phyloP scores from a whole-genome alignment of 2,329 filamentous ascomycete genomes.

The Penicillium sp. region DNA sequence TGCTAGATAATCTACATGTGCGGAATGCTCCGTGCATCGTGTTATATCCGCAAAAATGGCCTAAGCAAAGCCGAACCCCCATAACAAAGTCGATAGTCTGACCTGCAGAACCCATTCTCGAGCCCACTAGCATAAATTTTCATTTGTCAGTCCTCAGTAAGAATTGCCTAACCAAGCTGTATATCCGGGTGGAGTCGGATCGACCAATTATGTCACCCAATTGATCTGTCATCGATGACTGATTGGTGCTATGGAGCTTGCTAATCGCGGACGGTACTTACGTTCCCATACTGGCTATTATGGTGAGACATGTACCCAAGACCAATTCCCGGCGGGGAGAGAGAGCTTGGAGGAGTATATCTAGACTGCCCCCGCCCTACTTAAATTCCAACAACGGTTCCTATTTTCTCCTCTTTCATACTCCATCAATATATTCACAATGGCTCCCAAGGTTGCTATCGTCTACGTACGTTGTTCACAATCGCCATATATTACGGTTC shows the following conservation, averaged over 20 bases:
- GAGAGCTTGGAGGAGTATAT: slow-evolving; percentile 4
- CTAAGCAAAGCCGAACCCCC: background rate
- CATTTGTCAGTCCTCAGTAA: slow-evolving; percentile 41
- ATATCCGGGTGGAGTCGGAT: slow-evolving; percentile 13
- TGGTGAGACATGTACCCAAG: slow-evolving; percentile 4
- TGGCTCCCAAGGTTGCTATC: slow-evolving; percentile 92
- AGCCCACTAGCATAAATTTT: background rate
- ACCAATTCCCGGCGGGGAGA: slow-evolving; percentile 3
- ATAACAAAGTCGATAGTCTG: background rate
- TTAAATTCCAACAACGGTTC: background rate
- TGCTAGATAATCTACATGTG: background rate
- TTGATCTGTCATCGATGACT: slow-evolving; percentile 32
- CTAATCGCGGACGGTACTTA: slow-evolving; percentile 13
- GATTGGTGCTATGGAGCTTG: slow-evolving; percentile 18
- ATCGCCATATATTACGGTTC: slow-evolving; percentile 11
- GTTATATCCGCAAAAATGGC: background rate
- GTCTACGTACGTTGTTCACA: slow-evolving; percentile 67
- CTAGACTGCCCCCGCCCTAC: slow-evolving; percentile 10
- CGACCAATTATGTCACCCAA: slow-evolving; percentile 13
- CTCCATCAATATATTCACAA: slow-evolving; percentile 47
- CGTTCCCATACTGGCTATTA: background rate
- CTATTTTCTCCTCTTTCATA: background rate
- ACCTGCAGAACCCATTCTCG: background rate
- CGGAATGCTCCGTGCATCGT: background rate
- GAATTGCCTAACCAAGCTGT: slow-evolving; percentile 26